Evolutionary conservation across 2,329 filamentous ascomycete species (phyloP), one percentile per base, ranked within the genome.

Genomic region (Harringtonia aguacate): DNA sequence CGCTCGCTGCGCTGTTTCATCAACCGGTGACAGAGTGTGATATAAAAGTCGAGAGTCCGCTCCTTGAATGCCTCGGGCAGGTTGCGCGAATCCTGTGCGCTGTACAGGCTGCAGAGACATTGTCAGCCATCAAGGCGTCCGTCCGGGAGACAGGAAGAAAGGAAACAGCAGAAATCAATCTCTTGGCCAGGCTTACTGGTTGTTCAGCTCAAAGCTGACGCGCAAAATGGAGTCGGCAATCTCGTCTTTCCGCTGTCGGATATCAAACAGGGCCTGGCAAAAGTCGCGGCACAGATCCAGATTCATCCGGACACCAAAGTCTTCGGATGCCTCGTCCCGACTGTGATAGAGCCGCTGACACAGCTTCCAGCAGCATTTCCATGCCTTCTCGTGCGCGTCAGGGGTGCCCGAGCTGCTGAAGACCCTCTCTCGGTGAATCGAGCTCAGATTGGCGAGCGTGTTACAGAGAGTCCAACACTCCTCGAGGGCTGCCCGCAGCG

Each of bases 401-500:
- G 83, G 81, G 12, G 78, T 81, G 13, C 79, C 81, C 1, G 83
- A 81, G 53, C 76, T 84, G 59, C 78, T 80, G 61, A 92, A 90
- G 28, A 88, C 81, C 18, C 85, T 75, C 53, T 86, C 77, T 24
- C 87, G 79, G 57, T 95, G 86, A 50, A 83, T 84, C 17, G 85
- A 89, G 60, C 87, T 94, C 17, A 95, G 70, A 50, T 77, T 86
- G 20, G 87, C 86, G 28, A 95, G 68, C 0, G 88, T 94, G 57
- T 95, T 95, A 66, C 89, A 95, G 14, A 95, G 67, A 1, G 83
- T 94, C 89, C 89, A 95, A 62, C 88, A 95, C 65, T 95, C 86
- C 49, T 84, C 78, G 15, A 95, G 69, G 3, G 88, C 86, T 27
- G 77, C 78, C 49, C 77, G 78, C n/a, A 95, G 67, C 8, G 83